These are phyloP conservation scores for Linum usitatissimum DNA, from an alignment of 345 rosid genomes.

Conservation along the genomic window DNA sequence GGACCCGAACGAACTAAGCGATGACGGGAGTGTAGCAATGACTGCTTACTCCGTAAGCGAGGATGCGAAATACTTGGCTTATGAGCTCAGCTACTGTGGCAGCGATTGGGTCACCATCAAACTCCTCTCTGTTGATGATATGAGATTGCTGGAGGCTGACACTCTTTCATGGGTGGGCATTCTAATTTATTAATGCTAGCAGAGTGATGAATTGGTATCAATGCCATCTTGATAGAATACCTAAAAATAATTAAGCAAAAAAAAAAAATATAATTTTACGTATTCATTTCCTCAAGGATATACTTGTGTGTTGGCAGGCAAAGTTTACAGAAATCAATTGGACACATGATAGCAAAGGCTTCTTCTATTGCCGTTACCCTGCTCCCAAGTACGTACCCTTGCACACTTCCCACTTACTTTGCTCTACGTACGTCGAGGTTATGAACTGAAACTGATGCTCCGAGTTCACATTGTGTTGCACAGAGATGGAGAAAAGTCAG, in stretches of 20 bases:
- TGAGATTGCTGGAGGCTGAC: conserved; percentile 46
- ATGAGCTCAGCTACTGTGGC: conserved; percentile 73
- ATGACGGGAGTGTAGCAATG: conserved; percentile 76
- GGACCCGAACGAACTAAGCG: conserved; percentile 74
- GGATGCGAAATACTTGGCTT: conserved; percentile 69
- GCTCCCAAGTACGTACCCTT: conserved; percentile 63
- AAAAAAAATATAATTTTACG: too few relatives aligned
- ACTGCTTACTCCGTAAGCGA: conserved; percentile 36
- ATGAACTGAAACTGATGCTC: neutral
- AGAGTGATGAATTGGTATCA: too few relatives aligned
- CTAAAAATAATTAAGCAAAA: too few relatives aligned
- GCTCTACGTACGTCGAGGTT: neutral
- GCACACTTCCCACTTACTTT: too few relatives aligned
- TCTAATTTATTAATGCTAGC: too few relatives aligned
- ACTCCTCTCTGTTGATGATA: conserved; percentile 51
- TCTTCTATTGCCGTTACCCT: conserved; percentile 88
- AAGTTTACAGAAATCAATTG: conserved; percentile 71
- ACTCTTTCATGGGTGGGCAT: conserved; percentile 58
- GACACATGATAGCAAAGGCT: conserved; percentile 81
- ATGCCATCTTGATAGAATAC: too few relatives aligned
- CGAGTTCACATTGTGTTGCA: conserved; percentile 6
- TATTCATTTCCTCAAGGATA: too few relatives aligned
- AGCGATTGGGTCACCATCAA: conserved; percentile 90
- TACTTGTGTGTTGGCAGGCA: conserved; percentile 29
- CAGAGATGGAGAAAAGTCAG: conserved; percentile 67